A percentile compares a stretch with the other conserved stretches of the same genome.
phyloP scores from a whole-genome alignment of 768 basidiomycete genomes.

The Leucosporidium creatinivorum region DNA sequence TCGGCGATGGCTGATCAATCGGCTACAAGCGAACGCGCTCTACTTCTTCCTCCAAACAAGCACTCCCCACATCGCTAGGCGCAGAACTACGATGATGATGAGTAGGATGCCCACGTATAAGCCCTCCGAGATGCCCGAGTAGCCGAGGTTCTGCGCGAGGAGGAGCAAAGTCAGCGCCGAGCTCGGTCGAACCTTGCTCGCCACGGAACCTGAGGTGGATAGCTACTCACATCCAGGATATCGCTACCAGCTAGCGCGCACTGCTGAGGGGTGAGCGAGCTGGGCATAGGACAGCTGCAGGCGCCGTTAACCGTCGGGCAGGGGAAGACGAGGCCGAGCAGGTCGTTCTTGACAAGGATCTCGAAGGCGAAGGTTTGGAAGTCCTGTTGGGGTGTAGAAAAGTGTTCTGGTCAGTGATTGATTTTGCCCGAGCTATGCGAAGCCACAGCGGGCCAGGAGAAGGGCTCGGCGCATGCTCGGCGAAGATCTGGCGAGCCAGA shows the following conservation, averaged over 20 bases:
- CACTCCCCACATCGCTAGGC: slow-evolving; percentile 11
- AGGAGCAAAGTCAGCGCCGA: not conserved
- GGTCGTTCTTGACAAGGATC: slow-evolving; percentile 46
- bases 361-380: slow-evolving; percentile 36
- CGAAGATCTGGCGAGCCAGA: too few relatives aligned
- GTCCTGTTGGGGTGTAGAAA: slow-evolving; percentile 1
- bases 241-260: slow-evolving; percentile 53
- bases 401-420: too few relatives aligned
- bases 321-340: slow-evolving; percentile 48
- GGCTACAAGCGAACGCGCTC: too few relatives aligned
- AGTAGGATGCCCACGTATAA: slow-evolving; percentile 50
- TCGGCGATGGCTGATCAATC: too few relatives aligned
- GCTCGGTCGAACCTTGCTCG: too few relatives aligned
- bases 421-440: not conserved
- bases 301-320: slow-evolving; percentile 45
- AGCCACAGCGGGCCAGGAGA: slow-evolving; percentile 1
- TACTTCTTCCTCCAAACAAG: slow-evolving; percentile 8
- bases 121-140: slow-evolving; percentile 46
- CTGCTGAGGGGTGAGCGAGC: slow-evolving; percentile 43
- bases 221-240: slow-evolving; percentile 41
- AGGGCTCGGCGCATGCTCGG: not conserved
- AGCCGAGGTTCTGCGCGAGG: slow-evolving; percentile 45
- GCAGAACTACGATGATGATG: slow-evolving; percentile 46
- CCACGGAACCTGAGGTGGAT: not conserved
- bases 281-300: slow-evolving; percentile 52